Evolutionary conservation across 768 basidiomycete species (phyloP), one percentile per base, ranked within the genome.

Genomic region (Amanita fuliginea): DNA sequence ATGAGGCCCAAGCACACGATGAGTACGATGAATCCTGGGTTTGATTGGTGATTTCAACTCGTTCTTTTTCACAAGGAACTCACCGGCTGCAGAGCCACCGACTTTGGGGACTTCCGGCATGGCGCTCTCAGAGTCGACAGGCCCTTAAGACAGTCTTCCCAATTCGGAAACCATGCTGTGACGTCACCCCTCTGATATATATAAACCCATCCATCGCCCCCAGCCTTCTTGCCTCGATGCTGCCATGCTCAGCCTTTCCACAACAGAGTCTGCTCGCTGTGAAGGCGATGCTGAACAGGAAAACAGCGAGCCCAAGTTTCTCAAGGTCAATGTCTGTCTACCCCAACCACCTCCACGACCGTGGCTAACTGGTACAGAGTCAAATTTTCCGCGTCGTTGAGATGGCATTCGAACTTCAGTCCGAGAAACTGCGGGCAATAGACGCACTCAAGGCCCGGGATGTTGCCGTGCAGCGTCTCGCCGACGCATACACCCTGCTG

Each of bases 361-460:
- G 21, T 9, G 22, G 1, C 51, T 36, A 16, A 21, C 14, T 16
- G 3, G n/a, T 16, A 13, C 19, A 77, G 74, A 71, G 72, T 51
- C 72, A n/a, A n/a, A n/a, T 74, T 6, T 65, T 73, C 41, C 67
- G 68, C 42, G 64, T 67, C 30, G 74, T 71, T 2, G 77, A 80
- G 53, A 68, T 77, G 59, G 72, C 77, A 9, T 62, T 82, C 22
- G 75, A 78, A 51, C 64, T 80, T 16, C 72, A 78, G 53, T 62
- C 73, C 30, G 79, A 82, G 54, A 70, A 68, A 35, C 49, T 73
- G 43, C 72, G 73, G 42, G 73, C 79, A 1, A 62, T 60, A 18
- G 82, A 86, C 56, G 81, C 79, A 1, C 60, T 81, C 46, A 66
- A 64, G 22, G 84, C 83, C 26, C 77, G 84, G 35, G 84, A 87